Conservation (phyloP, 192 early-diverging fungal species). For the Blastocladiella britannica region DNA sequence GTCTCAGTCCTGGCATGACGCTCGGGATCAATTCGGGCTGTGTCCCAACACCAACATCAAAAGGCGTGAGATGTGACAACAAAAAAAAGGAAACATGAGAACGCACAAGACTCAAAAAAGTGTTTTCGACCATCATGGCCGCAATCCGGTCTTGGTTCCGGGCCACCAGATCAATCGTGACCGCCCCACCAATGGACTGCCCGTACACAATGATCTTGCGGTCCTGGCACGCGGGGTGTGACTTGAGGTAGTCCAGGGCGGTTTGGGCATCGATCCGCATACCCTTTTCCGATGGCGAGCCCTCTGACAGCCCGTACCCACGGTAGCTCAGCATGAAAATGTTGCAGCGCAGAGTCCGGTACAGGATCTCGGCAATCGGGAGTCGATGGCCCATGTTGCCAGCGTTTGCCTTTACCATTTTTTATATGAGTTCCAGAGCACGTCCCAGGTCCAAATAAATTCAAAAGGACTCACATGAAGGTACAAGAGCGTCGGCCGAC, state of each 20-base stretch:
- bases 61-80: neutral
- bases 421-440: neutral
- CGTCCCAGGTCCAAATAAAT: neutral
- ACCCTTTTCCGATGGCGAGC: constrained; percentile 65
- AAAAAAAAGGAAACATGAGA: neutral
- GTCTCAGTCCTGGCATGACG: constrained; percentile 53
- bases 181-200: constrained; percentile 92
- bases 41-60: neutral
- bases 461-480: constrained; percentile 64
- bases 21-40: constrained; percentile 70
- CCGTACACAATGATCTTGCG: constrained; percentile 77
- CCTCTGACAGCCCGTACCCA: constrained; percentile 83
- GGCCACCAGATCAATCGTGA: constrained; percentile 68
- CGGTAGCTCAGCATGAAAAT: constrained; percentile 96
- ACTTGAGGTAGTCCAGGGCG: constrained; percentile 59
- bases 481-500: constrained; percentile 58
- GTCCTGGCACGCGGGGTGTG: constrained; percentile 46
- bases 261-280: constrained; percentile 73
- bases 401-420: constrained; percentile 55
- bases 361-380: constrained; percentile 63
- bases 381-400: constrained; percentile 97
- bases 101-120: constrained; percentile 49
- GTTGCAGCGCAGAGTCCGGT: constrained; percentile 47
- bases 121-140: constrained; percentile 83
- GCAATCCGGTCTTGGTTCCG: constrained; percentile 47